A percentile compares a stretch with the other conserved stretches of the same genome.
Evolutionary conservation across 169 alveolate genomes (phyloP).

Genomic region (Cryptosporidium baileyi): DNA sequence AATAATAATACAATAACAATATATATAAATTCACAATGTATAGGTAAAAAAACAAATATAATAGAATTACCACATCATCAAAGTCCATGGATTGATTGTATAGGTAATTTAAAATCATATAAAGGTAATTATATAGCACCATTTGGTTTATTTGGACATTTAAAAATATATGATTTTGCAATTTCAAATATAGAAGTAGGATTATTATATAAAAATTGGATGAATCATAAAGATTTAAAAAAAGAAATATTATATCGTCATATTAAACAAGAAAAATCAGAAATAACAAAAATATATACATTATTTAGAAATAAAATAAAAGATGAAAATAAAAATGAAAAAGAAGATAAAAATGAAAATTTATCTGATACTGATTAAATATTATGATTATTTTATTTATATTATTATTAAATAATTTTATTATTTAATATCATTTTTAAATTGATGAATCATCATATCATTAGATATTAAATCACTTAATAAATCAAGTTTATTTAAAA

Average conservation of each 20-base stretch:
- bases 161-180: conserved; percentile 62
- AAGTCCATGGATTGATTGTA: conserved; percentile 68
- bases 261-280: conserved; percentile 55
- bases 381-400: not conserved
- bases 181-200: conserved; percentile 43
- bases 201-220: conserved; percentile 45
- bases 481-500: conserved; percentile 34
- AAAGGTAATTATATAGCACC: conserved; percentile 68
- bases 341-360: not conserved
- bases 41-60: conserved; percentile 42
- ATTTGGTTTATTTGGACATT: conserved; percentile 66
- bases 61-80: conserved; percentile 66
- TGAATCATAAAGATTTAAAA: conserved; percentile 35
- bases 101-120: conserved; percentile 44
- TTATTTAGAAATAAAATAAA: not conserved
- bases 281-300: conserved; percentile 39
- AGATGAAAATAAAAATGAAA: not conserved
- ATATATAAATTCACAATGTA: conserved; percentile 61
- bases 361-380: not conserved
- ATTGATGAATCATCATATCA: conserved; percentile 53
- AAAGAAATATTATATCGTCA: conserved; percentile 47
- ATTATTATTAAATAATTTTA: conserved; percentile 22
- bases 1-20: conserved; percentile 41
- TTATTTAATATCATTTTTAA: conserved; percentile 37
- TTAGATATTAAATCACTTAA: conserved; percentile 47